Evolutionary conservation across 2,329 filamentous ascomycete genomes (phyloP), one percentile per base, ranked within the genome.

Genomic region (Cladosporium sp.): DNA sequence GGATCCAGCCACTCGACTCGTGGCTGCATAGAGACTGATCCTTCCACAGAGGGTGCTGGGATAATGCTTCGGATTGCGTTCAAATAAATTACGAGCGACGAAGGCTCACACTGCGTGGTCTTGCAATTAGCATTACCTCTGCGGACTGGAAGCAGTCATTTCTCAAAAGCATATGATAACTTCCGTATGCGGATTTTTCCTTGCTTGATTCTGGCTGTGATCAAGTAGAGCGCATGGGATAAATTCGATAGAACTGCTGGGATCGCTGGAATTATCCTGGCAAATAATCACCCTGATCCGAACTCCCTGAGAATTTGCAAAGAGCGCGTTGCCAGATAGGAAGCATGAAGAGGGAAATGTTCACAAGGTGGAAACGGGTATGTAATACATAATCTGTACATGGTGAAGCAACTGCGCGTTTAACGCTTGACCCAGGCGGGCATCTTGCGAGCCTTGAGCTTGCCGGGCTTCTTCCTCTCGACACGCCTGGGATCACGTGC

Each of bases 401-500:
- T 65, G 56, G 37, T 65, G 28, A 62, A 44, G 50, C 40, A 53
- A 49, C 21, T 12, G 58, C 46, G 57, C 49, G 56, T 44, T 69
- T 72, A 89, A 78, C 87, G 84, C 88, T 97, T 98, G 85, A 98
- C 93, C 95, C 96, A 99, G 74, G 95, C 87, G 67, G 94, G 94
- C 88, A 91, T 96, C 88, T 99, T 99, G 81, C 95, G 91, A 66
- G 95, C 94, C 86, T 99, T 99, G 82, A 96, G 80, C 76, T 92
- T 92, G 72, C 95, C 96, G 65, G 92, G 88, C 87, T 99, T 98
- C 89, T 99, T 99, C 79, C 95, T 94, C 82, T 99, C 95, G 72
- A 99, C 96, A 75, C 85, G 89, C 82, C 94, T 92, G 66, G 89
- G 87, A 82, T 99, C 94, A 76, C 94, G 90, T 62, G 93, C 96